These are phyloP conservation scores for Cyclocybe cylindracea DNA, from an alignment of 768 basidiomycete genomes.

Conservation along the genomic window DNA sequence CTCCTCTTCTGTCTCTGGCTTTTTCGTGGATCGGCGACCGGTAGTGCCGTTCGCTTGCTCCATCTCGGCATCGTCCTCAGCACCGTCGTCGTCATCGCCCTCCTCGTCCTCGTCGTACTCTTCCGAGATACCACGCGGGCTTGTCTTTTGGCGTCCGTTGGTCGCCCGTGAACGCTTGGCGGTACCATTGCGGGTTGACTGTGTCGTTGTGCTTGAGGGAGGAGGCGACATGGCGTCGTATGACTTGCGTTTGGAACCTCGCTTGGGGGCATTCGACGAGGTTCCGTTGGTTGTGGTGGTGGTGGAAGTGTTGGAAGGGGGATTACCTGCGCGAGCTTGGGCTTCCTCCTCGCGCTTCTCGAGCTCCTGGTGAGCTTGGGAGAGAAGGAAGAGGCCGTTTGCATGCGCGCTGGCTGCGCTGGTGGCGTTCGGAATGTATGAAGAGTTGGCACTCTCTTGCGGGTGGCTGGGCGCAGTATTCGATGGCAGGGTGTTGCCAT, in stretches of 20 bases:
- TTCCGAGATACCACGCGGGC: conserved; percentile 32
- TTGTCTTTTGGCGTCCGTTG: conserved; percentile 31
- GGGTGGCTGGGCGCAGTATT: conserved; percentile 45
- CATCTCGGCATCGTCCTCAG: conserved; percentile 34
- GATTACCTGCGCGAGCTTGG: conserved; percentile 57
- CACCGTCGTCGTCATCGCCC: conserved; percentile 39
- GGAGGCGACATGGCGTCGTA: conserved; percentile 46
- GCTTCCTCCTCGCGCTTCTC: conserved; percentile 87
- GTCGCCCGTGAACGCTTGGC: conserved; percentile 42
- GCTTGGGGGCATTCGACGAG: conserved; percentile 38
- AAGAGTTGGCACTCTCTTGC: conserved; percentile 24
- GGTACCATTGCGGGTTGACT: conserved; percentile 21
- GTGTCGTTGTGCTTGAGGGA: conserved; percentile 24
- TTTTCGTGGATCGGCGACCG: conserved; percentile 47
- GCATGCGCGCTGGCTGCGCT: conserved; percentile 73
- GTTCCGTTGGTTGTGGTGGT: conserved; percentile 31
- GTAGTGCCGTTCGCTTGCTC: conserved; percentile 17
- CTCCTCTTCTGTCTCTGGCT: conserved; percentile 96
- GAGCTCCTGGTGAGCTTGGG: conserved; percentile 94
- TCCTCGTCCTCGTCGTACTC: conserved; percentile 41
- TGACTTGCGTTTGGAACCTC: conserved; percentile 74
- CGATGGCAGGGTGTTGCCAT: conserved; percentile 37
- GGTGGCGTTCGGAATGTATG: conserved; percentile 45
- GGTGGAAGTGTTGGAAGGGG: conserved; percentile 16
- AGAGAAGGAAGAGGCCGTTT: conserved; percentile 91